Percentiles rank a stretch among this genome's conserved stretches.
phyloP scores from a whole-genome alignment of 495 filamentous ascomycete genomes.

The Chlorociboria aeruginascens region DNA sequence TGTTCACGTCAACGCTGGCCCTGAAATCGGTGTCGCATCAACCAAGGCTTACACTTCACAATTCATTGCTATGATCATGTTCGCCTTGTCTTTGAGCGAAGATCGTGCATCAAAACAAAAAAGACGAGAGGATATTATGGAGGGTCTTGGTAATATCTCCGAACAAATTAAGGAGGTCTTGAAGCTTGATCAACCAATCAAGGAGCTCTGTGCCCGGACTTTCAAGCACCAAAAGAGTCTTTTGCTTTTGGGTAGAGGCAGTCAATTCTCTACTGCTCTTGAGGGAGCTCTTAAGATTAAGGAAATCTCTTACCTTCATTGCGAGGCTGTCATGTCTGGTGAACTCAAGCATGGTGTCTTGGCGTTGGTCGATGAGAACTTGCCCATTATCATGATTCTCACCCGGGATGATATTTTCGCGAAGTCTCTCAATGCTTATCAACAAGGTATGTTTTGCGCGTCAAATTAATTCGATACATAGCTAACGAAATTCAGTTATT shows the following conservation, averaged over 20 bases:
- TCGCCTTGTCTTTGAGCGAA: constrained; percentile 88
- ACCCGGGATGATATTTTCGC: constrained; percentile 91
- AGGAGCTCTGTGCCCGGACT: constrained; percentile 74
- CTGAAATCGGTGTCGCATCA: constrained; percentile 96
- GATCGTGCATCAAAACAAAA: constrained; percentile 90
- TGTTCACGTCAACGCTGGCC: constrained; percentile 98
- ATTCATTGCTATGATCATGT: constrained; percentile 99
- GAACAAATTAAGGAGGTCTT: constrained; percentile 86
- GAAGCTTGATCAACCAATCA: constrained; percentile 84
- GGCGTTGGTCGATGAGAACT: constrained; percentile 91
- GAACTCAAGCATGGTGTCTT: constrained; percentile 98
- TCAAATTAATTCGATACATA: constrained; percentile 18
- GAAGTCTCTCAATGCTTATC: constrained; percentile 96
- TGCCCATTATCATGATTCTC: constrained; percentile 99
- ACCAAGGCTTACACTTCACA: constrained; percentile 99
- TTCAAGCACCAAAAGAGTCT: constrained; percentile 97
- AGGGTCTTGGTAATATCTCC: constrained; percentile 76
- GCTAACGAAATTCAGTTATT: constrained; percentile 44
- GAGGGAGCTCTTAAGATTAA: constrained; percentile 99
- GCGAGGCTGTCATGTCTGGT: constrained; percentile 98
- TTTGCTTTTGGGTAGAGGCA: constrained; percentile 83
- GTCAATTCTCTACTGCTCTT: constrained; percentile 92
- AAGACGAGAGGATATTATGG: constrained; percentile 93
- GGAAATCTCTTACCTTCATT: constrained; percentile 98
- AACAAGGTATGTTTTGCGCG: constrained; percentile 53